Evolutionary conservation across 1,284 basidiomycete species (phyloP).

Genomic region (Microbotryum saponariae): DNA sequence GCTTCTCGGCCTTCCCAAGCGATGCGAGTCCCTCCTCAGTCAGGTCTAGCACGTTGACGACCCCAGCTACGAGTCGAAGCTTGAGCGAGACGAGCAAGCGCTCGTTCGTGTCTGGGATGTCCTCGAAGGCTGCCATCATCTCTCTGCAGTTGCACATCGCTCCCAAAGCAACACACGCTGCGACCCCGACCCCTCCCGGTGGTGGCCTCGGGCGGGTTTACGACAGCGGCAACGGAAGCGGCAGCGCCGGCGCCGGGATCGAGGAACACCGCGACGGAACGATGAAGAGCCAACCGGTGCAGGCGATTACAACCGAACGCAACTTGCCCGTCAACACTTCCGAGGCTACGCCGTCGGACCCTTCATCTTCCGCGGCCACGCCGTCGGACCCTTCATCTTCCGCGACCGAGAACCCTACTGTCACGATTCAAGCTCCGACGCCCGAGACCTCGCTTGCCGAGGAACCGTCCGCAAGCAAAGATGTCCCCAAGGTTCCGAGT

Average conservation of each 20-base stretch:
- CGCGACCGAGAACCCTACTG: background rate
- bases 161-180: constrained; percentile 11
- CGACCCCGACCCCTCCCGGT: background rate
- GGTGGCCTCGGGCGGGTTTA: background rate
- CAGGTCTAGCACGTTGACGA: background rate
- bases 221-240: background rate
- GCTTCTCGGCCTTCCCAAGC: constrained; percentile 28
- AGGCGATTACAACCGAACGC: no score
- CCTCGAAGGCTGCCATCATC: constrained; percentile 18
- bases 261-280: background rate
- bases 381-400: background rate
- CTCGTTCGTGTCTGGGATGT: background rate
- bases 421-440: background rate
- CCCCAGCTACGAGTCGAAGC: constrained; percentile 3
- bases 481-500: constrained; percentile 13
- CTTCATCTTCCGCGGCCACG: background rate
- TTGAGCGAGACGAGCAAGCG: background rate
- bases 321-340: constrained; percentile 1
- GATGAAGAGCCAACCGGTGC: background rate
- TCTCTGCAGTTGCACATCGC: constrained; percentile 30
- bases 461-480: background rate
- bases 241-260: background rate
- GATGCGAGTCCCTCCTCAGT: constrained; percentile 1
- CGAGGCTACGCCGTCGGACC: constrained; percentile 7
- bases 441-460: background rate